Evolutionary conservation across 2,329 filamentous ascomycete species (phyloP).

Genomic region (Pochonia chlamydosporia): DNA sequence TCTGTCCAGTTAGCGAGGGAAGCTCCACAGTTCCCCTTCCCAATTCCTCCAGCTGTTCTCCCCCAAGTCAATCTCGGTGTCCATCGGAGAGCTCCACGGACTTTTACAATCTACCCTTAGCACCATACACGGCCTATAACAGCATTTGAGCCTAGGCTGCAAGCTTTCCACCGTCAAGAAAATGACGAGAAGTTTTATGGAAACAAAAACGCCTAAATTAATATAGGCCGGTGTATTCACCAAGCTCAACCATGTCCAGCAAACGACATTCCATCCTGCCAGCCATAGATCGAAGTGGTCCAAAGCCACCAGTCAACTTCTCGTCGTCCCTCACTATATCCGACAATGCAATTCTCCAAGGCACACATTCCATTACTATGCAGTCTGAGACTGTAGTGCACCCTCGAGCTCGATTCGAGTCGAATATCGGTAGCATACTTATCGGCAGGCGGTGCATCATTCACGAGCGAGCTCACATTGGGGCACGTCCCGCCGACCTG

Average conservation of each 20-base stretch:
- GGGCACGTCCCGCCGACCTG: conserved; percentile 30
- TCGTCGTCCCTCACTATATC: conserved; percentile 55
- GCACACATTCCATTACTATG: conserved; percentile 73
- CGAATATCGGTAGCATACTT: conserved; percentile 70
- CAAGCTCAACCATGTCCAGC: conserved; percentile 27
- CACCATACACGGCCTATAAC: no score
- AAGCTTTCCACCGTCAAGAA: no score
- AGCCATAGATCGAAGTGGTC: conserved; percentile 44
- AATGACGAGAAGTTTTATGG: no score
- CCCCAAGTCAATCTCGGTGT: neutral
- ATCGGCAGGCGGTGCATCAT: conserved; percentile 79
- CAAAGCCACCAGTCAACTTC: conserved; percentile 57
- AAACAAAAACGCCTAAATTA: neutral
- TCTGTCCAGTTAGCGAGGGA: neutral
- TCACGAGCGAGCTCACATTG: conserved; percentile 60
- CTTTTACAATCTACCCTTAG: no score
- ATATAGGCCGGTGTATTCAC: neutral
- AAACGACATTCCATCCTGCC: conserved; percentile 55
- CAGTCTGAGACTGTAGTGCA: conserved; percentile 78
- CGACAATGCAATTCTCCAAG: conserved; percentile 58
- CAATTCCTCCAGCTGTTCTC: no score
- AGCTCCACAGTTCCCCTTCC: neutral
- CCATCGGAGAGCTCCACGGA: no score
- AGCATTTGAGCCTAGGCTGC: no score
- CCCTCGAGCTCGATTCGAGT: conserved; percentile 74